These are phyloP conservation scores for Penstemon newberryi DNA, from an alignment of 257 asterid species.

Conservation along the genomic window DNA sequence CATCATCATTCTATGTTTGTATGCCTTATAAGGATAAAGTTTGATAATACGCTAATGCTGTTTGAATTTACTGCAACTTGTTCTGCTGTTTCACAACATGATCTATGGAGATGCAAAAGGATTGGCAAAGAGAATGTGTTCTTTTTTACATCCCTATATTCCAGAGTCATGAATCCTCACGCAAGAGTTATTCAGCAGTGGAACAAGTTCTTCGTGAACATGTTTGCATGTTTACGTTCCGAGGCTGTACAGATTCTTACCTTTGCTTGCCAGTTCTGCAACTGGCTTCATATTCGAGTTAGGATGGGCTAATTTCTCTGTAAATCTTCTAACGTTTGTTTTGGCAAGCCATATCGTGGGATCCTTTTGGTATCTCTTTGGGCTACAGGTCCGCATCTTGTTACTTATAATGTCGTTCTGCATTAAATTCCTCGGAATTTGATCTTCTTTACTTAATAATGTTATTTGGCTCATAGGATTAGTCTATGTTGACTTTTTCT, in stretches of 20 bases:
- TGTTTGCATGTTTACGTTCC: slow-evolving; percentile 75
- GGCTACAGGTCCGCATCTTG: slow-evolving; percentile 58
- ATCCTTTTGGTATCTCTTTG: slow-evolving; percentile 88
- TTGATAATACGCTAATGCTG: too few species aligned
- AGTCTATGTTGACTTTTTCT: not conserved
- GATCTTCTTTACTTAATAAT: too few species aligned
- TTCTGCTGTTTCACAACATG: slow-evolving; percentile 65
- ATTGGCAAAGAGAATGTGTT: slow-evolving; percentile 53
- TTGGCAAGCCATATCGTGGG: slow-evolving; percentile 85
- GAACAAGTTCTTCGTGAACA: slow-evolving; percentile 77
- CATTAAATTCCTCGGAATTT: too few species aligned
- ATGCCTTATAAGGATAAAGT: too few species aligned
- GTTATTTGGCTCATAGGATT: too few species aligned
- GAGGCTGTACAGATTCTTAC: slow-evolving; percentile 70
- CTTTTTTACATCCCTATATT: slow-evolving; percentile 21
- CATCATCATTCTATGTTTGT: not conserved
- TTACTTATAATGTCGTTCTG: not conserved
- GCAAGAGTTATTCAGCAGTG: slow-evolving; percentile 52
- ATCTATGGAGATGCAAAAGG: slow-evolving; percentile 78
- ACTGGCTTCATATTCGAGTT: slow-evolving; percentile 79
- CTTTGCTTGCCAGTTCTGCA: slow-evolving; percentile 69
- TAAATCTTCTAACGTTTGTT: slow-evolving; percentile 66
- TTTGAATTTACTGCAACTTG: slow-evolving; percentile 2
- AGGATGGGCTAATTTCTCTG: slow-evolving; percentile 79
- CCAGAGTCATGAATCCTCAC: slow-evolving; percentile 45